Evolutionary conservation across 768 basidiomycete species (phyloP), one percentile per base, ranked within the genome.

Genomic region (Auricularia sp.): DNA sequence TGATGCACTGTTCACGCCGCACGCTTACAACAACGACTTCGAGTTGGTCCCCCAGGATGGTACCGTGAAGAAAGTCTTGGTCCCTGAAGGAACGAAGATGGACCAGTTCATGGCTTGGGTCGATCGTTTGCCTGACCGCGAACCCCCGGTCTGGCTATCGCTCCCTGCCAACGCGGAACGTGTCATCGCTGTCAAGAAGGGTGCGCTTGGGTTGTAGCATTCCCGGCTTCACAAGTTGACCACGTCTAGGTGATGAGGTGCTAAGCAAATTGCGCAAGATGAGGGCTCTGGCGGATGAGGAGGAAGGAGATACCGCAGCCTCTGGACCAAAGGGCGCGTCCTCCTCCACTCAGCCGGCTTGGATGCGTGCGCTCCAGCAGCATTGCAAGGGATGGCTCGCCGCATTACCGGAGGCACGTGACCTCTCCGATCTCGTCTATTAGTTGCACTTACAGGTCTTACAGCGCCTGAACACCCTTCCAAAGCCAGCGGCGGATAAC

Each of bases 121-220:
- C 7, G 85, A 89, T 71, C 81, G 82, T 29, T 76, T 99, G 35
- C 96, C 97, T 0, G 95, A 97, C 70, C 86, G 90, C 39, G 94
- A 97, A 73, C 94, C 94, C 1, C 94, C 94, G 1, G 86, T 91
- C 39, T 98, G 95, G 95, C 81, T 98, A 59, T 91, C 92, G 71
- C 82, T 99, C 18, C 95, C 96, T 14, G 89, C 90, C 0, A 90
- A 91, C 24, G 94, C 95, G 45, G 96, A 98, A 72, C 85, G 88
- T 39, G 87, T 97, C 54, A 95, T 98, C 69, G 94, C 95, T 11
- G 75, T 91, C 56, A 89, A 89, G 1, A 92, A 96, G 83, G 95
- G 95, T 93, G 71, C 68, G 79, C 3, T 51, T 65, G 61, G 21
- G 64, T 29, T 29, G 29, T 29, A 29, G 29, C 29, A 29, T 29